Evolutionary conservation across 768 basidiomycete genomes (phyloP).

Genomic region (Phylloporus arenicola): DNA sequence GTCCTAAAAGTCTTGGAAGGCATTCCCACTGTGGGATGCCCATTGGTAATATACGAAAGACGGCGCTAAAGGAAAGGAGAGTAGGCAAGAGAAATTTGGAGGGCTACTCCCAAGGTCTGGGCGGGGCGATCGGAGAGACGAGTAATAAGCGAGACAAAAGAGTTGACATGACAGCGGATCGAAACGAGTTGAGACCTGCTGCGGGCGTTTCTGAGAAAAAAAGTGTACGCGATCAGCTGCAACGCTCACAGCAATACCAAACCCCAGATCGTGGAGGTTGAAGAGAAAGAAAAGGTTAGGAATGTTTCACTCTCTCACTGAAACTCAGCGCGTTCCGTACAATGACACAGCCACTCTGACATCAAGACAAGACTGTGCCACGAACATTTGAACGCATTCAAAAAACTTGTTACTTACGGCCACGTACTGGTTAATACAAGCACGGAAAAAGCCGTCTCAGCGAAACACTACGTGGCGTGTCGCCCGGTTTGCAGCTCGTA

Average conservation of each 20-base stretch:
- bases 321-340: no score
- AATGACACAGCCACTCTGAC: constrained; percentile 14
- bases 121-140: neutral
- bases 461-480: constrained; percentile 7
- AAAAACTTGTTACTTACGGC: neutral
- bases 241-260: neutral
- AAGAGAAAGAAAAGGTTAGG: neutral
- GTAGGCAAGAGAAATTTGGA: neutral
- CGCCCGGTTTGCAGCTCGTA: neutral
- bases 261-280: neutral
- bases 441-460: constrained; percentile 7
- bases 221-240: neutral
- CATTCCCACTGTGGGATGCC: constrained; percentile 24
- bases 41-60: neutral
- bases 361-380: neutral
- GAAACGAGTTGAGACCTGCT: neutral
- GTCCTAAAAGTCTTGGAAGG: neutral
- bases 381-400: neutral
- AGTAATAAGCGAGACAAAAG: constrained; percentile 3
- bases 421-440: neutral
- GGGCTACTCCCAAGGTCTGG: neutral
- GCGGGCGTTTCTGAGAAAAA: constrained; percentile 6
- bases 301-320: no score
- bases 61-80: constrained; percentile 15
- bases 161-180: constrained; percentile 7